Evolutionary conservation across 2,329 filamentous ascomycete species (phyloP), one percentile per base, ranked within the genome.

Genomic region (Meredithiella fracta): DNA sequence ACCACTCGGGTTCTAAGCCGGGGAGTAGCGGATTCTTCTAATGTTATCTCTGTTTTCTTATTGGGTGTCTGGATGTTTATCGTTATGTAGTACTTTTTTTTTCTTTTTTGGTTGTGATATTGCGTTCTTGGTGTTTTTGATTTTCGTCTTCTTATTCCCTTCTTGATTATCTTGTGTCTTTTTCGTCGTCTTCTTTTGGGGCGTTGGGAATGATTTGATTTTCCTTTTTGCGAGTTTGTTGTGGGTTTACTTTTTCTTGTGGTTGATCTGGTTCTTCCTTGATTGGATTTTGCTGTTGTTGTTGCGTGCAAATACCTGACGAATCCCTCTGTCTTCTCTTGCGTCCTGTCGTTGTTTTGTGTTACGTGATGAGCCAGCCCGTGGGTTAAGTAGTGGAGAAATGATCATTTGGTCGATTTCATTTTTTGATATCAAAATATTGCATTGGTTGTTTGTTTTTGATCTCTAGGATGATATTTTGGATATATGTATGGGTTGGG

Each of bases 1-100:
- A 37, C 80, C 80, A 11, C 69, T 82, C 63, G 76, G 78, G 59
- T 76, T 82, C 61, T 77, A 67, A 66, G 53, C n/a, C n/a, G 20
- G n/a, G 8, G 25, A 37, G 29, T 54, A 31, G 22, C 29, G 29
- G 29, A 22, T 15, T 37, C 37, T 34, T 47, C 11, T 47, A 25
- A 47, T 54, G 47, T 54, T 54, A 15, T 17, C 25, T 47, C 20
- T 34, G 34, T 20, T 47, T 29, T 31, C 29, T 47, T 47, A n/a
- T 44, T 44, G 15, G 47, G 23, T 51, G 22, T 51, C 29, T 51
- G 38, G 14, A 15, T 50, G 15, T 15, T 5, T 5, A 31, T 34
- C 37, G 15, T 40, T 20, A 34, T n/a, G n/a, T n/a, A n/a, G n/a
- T n/a, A n/a, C n/a, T n/a, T n/a, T n/a, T n/a, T n/a, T n/a, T n/a